Percentiles rank a stretch among this genome's conserved stretches.
These are phyloP conservation scores for Colletotrichum navitas DNA, from an alignment of 2,329 filamentous ascomycete species.

Conservation along the genomic window DNA sequence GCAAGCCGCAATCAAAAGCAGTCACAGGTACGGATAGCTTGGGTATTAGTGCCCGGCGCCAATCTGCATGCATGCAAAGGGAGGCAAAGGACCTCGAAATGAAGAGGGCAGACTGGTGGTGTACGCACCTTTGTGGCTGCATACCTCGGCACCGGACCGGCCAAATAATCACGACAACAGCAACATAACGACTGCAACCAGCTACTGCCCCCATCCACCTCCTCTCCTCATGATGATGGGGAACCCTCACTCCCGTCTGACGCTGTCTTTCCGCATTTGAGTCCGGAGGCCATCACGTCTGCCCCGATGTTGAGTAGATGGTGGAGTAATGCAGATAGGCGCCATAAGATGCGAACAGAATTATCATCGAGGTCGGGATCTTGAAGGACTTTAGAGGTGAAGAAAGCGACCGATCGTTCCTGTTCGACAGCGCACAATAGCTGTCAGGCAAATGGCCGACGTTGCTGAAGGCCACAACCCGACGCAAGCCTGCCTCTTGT, in stretches of 20 bases:
- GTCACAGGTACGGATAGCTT: background rate
- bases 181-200: background rate
- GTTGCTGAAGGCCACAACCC: constrained; percentile 19
- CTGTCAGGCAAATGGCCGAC: background rate
- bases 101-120: constrained; percentile 9
- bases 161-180: constrained; percentile 1
- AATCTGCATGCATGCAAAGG: background rate
- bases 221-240: background rate
- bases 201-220: background rate
- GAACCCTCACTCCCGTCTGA: background rate
- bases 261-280: background rate
- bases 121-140: constrained; percentile 19
- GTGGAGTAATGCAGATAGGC: background rate
- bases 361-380: background rate
- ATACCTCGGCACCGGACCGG: constrained; percentile 34
- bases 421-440: background rate
- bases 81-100: background rate
- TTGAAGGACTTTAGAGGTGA: background rate
- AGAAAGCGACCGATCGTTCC: background rate
- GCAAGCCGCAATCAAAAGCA: background rate
- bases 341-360: background rate
- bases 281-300: background rate
- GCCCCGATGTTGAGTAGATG: background rate
- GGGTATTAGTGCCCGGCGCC: background rate
- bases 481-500: constrained; percentile 9